Percentiles rank a stretch among this genome's conserved stretches.
Conservation (phyloP, 2,329 filamentous ascomycete species). For the Acrocalymma vagum region DNA sequence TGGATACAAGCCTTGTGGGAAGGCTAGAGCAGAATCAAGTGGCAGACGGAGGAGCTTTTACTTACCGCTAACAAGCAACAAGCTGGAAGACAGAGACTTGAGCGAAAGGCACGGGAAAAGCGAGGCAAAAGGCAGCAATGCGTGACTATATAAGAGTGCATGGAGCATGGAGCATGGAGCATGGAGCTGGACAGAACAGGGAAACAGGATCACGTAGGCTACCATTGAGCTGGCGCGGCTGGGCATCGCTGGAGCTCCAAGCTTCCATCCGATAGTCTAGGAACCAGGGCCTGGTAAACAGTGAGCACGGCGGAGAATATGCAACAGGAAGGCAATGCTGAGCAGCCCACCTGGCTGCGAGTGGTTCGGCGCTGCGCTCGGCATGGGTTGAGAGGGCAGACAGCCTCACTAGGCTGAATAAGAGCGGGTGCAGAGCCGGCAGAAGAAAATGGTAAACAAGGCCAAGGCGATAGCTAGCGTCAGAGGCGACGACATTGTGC, state of each 20-base stretch:
- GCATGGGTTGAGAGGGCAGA: conserved; percentile 15
- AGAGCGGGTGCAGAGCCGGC: conserved; percentile 21
- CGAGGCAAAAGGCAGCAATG: conserved; percentile 30
- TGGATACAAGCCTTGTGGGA: neutral
- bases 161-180: too few species aligned
- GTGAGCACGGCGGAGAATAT: conserved; percentile 29
- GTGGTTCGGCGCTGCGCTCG: too few species aligned
- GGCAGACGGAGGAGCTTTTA: conserved; percentile 12
- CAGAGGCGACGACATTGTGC: conserved; percentile 24
- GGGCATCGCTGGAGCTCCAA: conserved; percentile 29
- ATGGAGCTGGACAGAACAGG: too few species aligned
- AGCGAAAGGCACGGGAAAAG: conserved; percentile 16
- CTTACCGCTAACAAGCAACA: conserved; percentile 41
- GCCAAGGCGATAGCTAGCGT: conserved; percentile 29
- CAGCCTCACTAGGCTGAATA: conserved; percentile 30
- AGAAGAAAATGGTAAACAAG: conserved; percentile 26
- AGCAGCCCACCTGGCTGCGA: conserved; percentile 13
- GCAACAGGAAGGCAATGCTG: conserved; percentile 31
- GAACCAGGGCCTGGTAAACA: conserved; percentile 34
- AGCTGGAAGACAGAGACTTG: conserved; percentile 31
- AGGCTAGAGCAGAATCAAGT: neutral
- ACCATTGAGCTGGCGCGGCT: conserved; percentile 35
- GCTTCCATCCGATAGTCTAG: conserved; percentile 31
- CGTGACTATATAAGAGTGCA: conserved; percentile 38
- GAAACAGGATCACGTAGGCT: conserved; percentile 30